Evolutionary conservation across 2,329 filamentous ascomycete species (phyloP).

Genomic region (Ceratocystis variospora): DNA sequence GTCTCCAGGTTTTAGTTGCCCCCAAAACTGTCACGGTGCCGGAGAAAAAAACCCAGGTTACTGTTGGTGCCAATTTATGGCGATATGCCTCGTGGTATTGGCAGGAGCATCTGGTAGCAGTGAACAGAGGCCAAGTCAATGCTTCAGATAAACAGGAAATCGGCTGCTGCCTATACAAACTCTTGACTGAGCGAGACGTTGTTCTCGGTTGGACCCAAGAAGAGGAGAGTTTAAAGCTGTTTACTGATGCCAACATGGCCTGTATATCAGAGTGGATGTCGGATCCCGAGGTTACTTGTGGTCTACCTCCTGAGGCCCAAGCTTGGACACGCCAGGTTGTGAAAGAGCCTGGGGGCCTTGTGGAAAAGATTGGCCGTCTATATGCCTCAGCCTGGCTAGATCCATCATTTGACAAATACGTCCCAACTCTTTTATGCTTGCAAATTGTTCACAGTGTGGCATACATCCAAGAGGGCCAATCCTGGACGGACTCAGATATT

Average conservation of each 20-base stretch:
- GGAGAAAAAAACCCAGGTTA: background rate
- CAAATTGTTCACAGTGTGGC: slow-evolving; percentile 32
- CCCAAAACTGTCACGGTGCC: slow-evolving; percentile 11
- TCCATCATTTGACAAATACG: slow-evolving; percentile 26
- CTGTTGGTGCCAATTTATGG: slow-evolving; percentile 18
- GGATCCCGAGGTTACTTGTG: slow-evolving; percentile 25
- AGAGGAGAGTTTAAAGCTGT: slow-evolving; percentile 31
- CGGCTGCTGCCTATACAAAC: slow-evolving; percentile 26
- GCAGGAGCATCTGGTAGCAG: slow-evolving; percentile 30
- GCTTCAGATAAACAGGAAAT: slow-evolving; percentile 26
- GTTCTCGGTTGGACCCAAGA: slow-evolving; percentile 32
- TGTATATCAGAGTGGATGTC: slow-evolving; percentile 28
- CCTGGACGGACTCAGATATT: slow-evolving; percentile 27
- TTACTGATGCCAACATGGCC: slow-evolving; percentile 29
- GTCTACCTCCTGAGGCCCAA: slow-evolving; percentile 24
- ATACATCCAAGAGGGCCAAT: slow-evolving; percentile 29
- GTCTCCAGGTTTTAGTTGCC: slow-evolving; percentile 30
- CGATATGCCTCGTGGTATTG: slow-evolving; percentile 34
- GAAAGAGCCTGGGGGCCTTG: slow-evolving; percentile 24
- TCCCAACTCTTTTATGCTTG: slow-evolving; percentile 32
- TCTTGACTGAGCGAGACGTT: slow-evolving; percentile 28
- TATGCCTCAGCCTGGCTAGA: slow-evolving; percentile 31
- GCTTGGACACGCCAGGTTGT: slow-evolving; percentile 25
- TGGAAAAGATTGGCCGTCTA: slow-evolving; percentile 28
- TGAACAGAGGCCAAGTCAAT: slow-evolving; percentile 25